Base-by-base conservation (phyloP, 257 asterid species). In the Galeopsis tetrahit region DNA sequence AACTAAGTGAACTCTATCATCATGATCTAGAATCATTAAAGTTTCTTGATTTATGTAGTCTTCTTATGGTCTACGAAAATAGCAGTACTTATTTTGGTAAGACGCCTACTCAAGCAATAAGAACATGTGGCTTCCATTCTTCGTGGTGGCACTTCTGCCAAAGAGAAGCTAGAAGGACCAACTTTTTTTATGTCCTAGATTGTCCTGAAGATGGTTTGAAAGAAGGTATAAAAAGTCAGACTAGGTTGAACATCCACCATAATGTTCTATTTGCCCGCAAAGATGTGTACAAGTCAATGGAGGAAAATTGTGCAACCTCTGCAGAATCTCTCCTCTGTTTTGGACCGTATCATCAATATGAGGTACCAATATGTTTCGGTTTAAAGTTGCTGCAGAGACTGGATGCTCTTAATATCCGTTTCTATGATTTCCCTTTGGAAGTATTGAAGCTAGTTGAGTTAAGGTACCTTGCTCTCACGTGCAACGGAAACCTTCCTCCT, bases 141-240 rank as follows among this genome's bases (percentile, higher is more conserved):
- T 57, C 63, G 1, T 31, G 40, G 63, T 57, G 63, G 63, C 9
- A 57, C 63, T 57, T 57, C 8, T 57, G 63, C 40, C 39, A 57
- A 31, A 32, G 39, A 31, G 63, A 57, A 10, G 63, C 63, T 32
- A 32, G 15, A 4, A 11, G 10, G 40, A 57, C 6, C 1, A 32
- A 32, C 3, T 57, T 57, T 10, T 57, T 57, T 10, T 40, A 57
- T 57, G 63, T 31, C 40, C 0, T 57, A 9, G 63, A 57, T 31
- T 9, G 40, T 10, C 13, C 3, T 10, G 15, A 33, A 9, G 63
- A 57, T 2, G 63, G 4, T 57, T 57, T 11, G 0, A 15, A 33
- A 57, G 40, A 57, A 32, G 8, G 15, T 4, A 9, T 57, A 10
- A 32, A 32, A 31, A 3, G 7, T 2, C 63, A 32, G 13, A 10